These are phyloP conservation scores for Candida sp. DNA, from an alignment of 1,139 yeast genomes.

Conservation along the genomic window DNA sequence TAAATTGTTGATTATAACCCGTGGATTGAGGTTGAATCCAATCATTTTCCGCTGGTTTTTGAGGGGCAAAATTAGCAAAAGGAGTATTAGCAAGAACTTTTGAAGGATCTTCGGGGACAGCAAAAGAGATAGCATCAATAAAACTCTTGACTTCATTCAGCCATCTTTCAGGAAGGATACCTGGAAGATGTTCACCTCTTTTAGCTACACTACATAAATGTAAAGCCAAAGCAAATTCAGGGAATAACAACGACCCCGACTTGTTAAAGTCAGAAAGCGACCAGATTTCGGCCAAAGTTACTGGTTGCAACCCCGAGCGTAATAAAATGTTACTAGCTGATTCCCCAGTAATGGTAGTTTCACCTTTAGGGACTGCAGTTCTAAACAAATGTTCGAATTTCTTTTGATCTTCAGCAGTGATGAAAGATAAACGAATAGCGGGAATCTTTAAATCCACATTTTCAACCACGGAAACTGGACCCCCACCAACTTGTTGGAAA, in stretches of 20 bases:
- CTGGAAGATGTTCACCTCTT: slow-evolving; percentile 77
- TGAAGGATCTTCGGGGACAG: slow-evolving; percentile 60
- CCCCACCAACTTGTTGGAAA: slow-evolving; percentile 16
- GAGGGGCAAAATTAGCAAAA: slow-evolving; percentile 29
- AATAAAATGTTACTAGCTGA: slow-evolving; percentile 76
- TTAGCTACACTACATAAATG: slow-evolving; percentile 79
- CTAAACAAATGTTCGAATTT: slow-evolving; percentile 83
- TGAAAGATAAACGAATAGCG: slow-evolving; percentile 71
- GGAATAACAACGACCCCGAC: slow-evolving; percentile 83
- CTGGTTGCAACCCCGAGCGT: slow-evolving; percentile 76
- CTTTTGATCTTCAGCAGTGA: slow-evolving; percentile 80
- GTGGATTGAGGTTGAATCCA: slow-evolving; percentile 17
- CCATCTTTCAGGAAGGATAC: slow-evolving; percentile 65
- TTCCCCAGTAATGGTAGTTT: slow-evolving; percentile 73
- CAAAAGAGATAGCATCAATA: slow-evolving; percentile 84
- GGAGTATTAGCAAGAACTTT: slow-evolving; percentile 45
- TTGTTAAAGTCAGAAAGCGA: slow-evolving; percentile 82
- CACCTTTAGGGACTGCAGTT: slow-evolving; percentile 73
- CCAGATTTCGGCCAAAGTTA: slow-evolving; percentile 86
- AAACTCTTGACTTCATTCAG: slow-evolving; percentile 81
- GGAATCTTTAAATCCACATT: slow-evolving; percentile 53
- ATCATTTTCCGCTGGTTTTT: slow-evolving; percentile 22
- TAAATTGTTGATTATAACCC: slow-evolving; percentile 13
- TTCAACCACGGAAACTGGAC: slow-evolving; percentile 25
- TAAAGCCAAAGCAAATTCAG: slow-evolving; percentile 93